phyloP scores from a whole-genome alignment of 2,329 filamentous ascomycete species.

The Coniella lustricola region DNA sequence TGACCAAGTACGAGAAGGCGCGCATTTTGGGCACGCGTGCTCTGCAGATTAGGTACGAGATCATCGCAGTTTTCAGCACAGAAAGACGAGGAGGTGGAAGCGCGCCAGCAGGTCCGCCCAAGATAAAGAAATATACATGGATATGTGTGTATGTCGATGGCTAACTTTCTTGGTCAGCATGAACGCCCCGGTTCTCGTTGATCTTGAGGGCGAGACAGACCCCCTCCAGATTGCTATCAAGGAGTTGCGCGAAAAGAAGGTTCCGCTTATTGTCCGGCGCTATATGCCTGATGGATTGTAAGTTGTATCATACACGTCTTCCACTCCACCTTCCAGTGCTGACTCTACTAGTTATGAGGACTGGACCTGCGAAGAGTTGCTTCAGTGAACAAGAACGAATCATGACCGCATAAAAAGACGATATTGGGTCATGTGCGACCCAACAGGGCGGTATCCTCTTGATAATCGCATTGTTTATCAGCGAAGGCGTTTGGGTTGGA shows the following conservation, averaged over 20 bases:
- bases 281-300: constrained; percentile 96
- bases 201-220: constrained; percentile 95
- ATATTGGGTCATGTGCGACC: constrained; percentile 3
- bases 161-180: constrained; percentile 54
- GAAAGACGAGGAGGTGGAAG: too few species aligned
- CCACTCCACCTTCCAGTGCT: background rate
- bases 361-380: constrained; percentile 95
- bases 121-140: background rate
- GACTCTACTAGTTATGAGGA: constrained; percentile 75
- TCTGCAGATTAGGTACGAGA: constrained; percentile 80
- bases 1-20: constrained; percentile 98
- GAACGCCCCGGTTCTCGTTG: constrained; percentile 94
- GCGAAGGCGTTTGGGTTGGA: constrained; percentile 25
- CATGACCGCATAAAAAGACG: constrained; percentile 1
- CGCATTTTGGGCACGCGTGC: constrained; percentile 89
- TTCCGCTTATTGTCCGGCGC: constrained; percentile 86
- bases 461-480: constrained; percentile 21
- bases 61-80: background rate
- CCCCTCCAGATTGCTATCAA: constrained; percentile 96
- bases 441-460: constrained; percentile 6
- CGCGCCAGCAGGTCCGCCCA: background rate
- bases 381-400: constrained; percentile 41
- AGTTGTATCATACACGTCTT: constrained; percentile 30
- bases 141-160: background rate
- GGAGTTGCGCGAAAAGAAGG: constrained; percentile 97